Base-by-base conservation (phyloP, 768 basidiomycete species). In the Pisolithus sp. region DNA sequence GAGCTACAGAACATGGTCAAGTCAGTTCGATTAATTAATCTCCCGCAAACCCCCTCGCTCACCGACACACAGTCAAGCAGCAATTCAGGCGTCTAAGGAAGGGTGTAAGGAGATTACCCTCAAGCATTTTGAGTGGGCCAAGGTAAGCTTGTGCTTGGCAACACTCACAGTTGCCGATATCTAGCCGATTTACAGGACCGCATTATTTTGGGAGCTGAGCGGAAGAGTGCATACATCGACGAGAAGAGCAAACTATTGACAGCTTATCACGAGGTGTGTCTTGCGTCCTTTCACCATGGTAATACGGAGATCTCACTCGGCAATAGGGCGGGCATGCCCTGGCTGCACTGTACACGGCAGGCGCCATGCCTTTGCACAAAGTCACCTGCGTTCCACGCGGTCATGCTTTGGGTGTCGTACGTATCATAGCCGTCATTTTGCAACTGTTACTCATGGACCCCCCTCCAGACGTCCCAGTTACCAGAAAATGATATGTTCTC, bases 1-100 rank as follows among this genome's bases (percentile, higher is more conserved):
- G 95, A 98, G 71, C 67, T 98, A 36, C 91, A 98, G 66, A 98
- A 98, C 66, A 82, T 98, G 79, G 87, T 97, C 60, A 99, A 99
- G 85, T 91, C 58, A 61, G 83, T 75, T 37, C n/a, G 43, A n/a
- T 20, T n/a, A 20, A 26, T 37, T 48, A 39, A 37, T 52, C 36
- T 28, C 34, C 46, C 13, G 34, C 37, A 3, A 44, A 26, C 26
- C 51, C 7, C 9, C 12, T 3, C 4, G 15, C 47, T 62, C 18
- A 60, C 43, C 18, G 9, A 31, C 30, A 38, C 51, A 26, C 50
- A 85, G 84, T 61, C 81, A 89, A 75, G 96, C 96, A 13, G 96
- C 96, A 4, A 90, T 98, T 49, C 89, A 95, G 66, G 96, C 96
- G 9, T 85, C 92, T 12, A 85, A 89, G 61, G 90, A 97, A 59